Evolutionary conservation across 2,329 filamentous ascomycete species (phyloP), one percentile per base, ranked within the genome.

Genomic region (Fragosphaeria purpurea): DNA sequence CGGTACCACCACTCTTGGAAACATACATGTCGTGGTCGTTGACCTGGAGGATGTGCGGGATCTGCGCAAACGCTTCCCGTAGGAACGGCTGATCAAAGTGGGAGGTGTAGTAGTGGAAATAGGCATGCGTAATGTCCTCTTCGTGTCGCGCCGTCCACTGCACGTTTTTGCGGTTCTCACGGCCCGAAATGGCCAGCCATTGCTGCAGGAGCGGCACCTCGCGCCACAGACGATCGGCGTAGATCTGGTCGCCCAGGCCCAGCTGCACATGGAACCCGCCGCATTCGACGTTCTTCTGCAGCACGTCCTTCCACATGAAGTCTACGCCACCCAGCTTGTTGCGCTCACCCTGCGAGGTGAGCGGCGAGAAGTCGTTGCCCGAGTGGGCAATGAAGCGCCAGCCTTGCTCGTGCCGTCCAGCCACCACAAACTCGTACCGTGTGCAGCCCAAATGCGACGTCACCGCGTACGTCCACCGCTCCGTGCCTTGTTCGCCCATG

Each of bases 251-350:
- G 50, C 93, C 93, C 5, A 96, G 71, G 11, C 91, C 93, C 7
- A 98, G 74, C 62, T 98, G 93, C 6, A 88, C 84, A 61, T 98
- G 93, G 66, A 97, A 98, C 1, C 93, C 93, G 50, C 90, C 89
- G 59, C 90, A 95, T 60, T 98, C 93, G 33, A 90, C 82, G 61
- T 98, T 95, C 74, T 96, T 96, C 68, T 96, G 89, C 63, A 98
- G 76, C 33, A 98, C 90, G 60, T 98, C 93, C 62, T 96, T 97
- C 93, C 93, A 98, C 91, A 98, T 95, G 63, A 93, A 87, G 0
- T 90, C 88, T 1, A 94, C 79, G 1, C 93, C 93, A 34, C 93
- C 93, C 1, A 97, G 77, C 59, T 85, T 87, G 35, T 83, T 80
- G 42, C 91, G 80, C 59, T 98, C 93, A 54, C 85, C 88, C 50